phyloP scores from a whole-genome alignment of 2,329 filamentous ascomycete genomes.

The Stagonosporopsis chrysanthemi region DNA sequence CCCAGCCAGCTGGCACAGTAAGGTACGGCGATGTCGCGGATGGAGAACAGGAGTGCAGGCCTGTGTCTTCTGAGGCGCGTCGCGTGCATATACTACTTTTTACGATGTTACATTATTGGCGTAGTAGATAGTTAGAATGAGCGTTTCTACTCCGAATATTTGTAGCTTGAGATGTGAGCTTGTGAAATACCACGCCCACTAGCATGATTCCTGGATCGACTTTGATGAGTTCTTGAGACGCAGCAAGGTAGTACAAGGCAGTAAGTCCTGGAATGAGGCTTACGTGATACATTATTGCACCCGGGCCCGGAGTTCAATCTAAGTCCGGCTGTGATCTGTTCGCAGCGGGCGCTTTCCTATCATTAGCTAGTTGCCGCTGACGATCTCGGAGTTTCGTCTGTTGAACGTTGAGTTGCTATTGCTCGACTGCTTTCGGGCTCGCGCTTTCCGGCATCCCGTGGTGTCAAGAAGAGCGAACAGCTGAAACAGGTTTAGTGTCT shows the following conservation, averaged over 20 bases:
- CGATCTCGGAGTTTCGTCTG: not conserved
- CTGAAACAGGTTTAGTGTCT: not conserved
- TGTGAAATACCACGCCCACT: not conserved
- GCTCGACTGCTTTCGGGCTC: conserved; percentile 1
- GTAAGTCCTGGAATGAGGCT: not conserved
- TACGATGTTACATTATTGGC: conserved; percentile 3
- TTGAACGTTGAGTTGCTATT: not conserved
- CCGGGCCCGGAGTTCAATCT: not conserved
- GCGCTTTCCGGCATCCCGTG: conserved; percentile 9
- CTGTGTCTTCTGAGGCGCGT: conserved; percentile 16
- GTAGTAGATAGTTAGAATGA: conserved; percentile 3
- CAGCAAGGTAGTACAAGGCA: not conserved
- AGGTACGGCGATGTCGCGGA: conserved; percentile 8
- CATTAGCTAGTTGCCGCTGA: conserved; percentile 2
- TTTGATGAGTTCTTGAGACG: not conserved
- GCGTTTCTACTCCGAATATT: not conserved
- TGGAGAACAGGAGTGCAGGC: conserved; percentile 43
- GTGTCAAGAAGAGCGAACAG: conserved; percentile 2
- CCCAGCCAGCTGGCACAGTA: not conserved
- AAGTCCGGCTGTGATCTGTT: not conserved
- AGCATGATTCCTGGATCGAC: not conserved
- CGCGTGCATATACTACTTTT: not conserved
- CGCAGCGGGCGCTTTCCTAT: conserved; percentile 2
- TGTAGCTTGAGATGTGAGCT: not conserved
- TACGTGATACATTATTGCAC: not conserved